Evolutionary conservation across 2,329 filamentous ascomycete genomes (phyloP), one percentile per base, ranked within the genome.

Genomic region (Arthrobotrys iridis): DNA sequence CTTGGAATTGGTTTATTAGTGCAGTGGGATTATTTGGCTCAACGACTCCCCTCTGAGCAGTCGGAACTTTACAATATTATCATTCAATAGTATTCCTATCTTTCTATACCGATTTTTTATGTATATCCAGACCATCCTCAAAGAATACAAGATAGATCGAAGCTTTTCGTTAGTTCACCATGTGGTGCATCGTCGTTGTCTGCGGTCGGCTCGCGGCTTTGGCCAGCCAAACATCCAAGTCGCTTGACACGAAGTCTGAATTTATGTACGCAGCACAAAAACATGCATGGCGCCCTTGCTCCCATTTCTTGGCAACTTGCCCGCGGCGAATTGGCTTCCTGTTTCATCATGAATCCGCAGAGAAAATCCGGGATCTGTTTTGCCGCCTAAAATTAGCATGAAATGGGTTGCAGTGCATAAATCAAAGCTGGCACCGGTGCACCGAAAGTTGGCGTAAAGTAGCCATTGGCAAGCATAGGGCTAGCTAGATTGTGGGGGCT

Each of bases 331-430:
- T 30, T 22, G 35, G 43, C 15, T 45, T 66, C 52, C 48, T 37
- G 35, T 55, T 59, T 58, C 63, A 67, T 43, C 22, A 22, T 28
- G 10, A 26, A 68, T 40, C 18, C 35, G 13, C 24, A 37, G 18
- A 37, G 20, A 20, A 46, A 57, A 63, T 41, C 57, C 58, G 46
- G 67, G 58, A 33, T 63, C 40, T 48, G 24, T 33, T 58, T 52
- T 66, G 60, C 60, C 60, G 60, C 68, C 68, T 73, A 73, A 66
- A 65, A 43, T 73, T 73, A 73, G 68, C 28, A 50, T 43, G 66
- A 40, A 46, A 46, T 55, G 15, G 46, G 58, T 63, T 64, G 48
- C 66, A 71, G 58, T 63, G 66, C 58, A 71, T 63, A 43, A 33
- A 48, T 24, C 24, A n/a, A 40, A 15, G 48, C 37, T 33, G 18